Base-by-base conservation (phyloP, 495 filamentous ascomycete species). In the Lentithecium fluviatile region DNA sequence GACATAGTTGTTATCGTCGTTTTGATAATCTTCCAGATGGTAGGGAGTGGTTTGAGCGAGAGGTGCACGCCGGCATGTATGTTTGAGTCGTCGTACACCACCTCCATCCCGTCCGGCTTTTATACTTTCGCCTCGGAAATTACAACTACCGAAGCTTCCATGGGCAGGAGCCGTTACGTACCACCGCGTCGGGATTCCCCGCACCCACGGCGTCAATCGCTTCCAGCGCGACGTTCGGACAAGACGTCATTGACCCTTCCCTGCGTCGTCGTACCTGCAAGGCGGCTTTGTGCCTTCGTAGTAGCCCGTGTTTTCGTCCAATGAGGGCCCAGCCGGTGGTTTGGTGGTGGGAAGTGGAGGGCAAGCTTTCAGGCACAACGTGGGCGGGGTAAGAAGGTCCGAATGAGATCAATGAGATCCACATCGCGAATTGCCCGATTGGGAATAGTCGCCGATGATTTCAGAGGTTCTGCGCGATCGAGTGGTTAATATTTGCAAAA, bases 1-100 rank as follows among this genome's bases (percentile, higher is more conserved):
- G 60, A 60, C 70, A 70, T 72, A 3, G 19, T 52, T 51, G 57
- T 52, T 11, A 56, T 2, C 1, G 52, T 63, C 0, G 38, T 57
- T 6, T 20, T 57, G 32, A 57, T 20, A 19, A 36, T 19, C 46
- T 57, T 57, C 52, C 52, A 57, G 10, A 54, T 34, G 11, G 36
- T 23, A 6, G 29, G 13, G 15, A 36, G 2, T 11, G 49, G 49
- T 36, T 52, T 52, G 25, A 8, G 10, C 6, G 23, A 21, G 7
- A 52, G 19, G 29, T 52, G 23, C 2, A 21, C 29, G n/a, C 49
- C 49, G n/a, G 49, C 49, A 25, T 52, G 49, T 2, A 52, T 26
- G 10, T 48, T 43, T 13, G 7, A 7, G 29, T 52, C 49, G 24
- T 29, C 24, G 23, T 21, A 26, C 8, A 11, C 23, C 29, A 10